Base-by-base conservation (phyloP, 2,329 filamentous ascomycete genomes). In the Dactylonectria estremocensis region DNA sequence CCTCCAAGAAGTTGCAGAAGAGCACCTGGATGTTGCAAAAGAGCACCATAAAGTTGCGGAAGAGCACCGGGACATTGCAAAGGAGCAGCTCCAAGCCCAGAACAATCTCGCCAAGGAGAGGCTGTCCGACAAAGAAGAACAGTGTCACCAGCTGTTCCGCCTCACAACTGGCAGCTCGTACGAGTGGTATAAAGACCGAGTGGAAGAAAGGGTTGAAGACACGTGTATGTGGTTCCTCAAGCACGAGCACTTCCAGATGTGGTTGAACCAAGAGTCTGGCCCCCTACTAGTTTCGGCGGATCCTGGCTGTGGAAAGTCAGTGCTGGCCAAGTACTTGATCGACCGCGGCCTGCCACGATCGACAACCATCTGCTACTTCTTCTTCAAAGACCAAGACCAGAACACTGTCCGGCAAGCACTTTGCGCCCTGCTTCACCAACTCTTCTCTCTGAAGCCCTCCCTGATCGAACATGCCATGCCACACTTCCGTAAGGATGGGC, bases 291-390 rank as follows among this genome's bases (percentile, higher is more conserved):
- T 83, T 14, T 75, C 80, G 1, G 81, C 79, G 3, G 80, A 83
- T 67, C 80, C 81, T 28, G 81, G 81, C 1, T 83, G 78, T 59
- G 79, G 81, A 7, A 83, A 83, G 68, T 82, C 80, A 0, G 80
- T 79, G 0, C 43, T 83, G 40, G 77, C 81, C 13, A 79, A 73
- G 43, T 46, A 46, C 18, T 20, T 49, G 6, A 49, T 49, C 11
- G 11, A 49, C 46, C 6, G 16, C 20, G 6, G 20, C 11, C 68
- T 83, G 1, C 72, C 69, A 20, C 28, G 28, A 14, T 60, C 66
- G 3, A 52, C 68, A 61, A 77, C 72, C 0, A 75, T 81, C 4
- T 83, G 81, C 69, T 85, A 84, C 73, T 84, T 83, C 66, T 85
- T 85, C 58, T 84, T 49, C 68, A 83, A 83, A 64, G 78, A 81